Evolutionary conservation across 805 yeast species (phyloP), one percentile per base, ranked within the genome.

Genomic region (Pichia occidentalis): DNA sequence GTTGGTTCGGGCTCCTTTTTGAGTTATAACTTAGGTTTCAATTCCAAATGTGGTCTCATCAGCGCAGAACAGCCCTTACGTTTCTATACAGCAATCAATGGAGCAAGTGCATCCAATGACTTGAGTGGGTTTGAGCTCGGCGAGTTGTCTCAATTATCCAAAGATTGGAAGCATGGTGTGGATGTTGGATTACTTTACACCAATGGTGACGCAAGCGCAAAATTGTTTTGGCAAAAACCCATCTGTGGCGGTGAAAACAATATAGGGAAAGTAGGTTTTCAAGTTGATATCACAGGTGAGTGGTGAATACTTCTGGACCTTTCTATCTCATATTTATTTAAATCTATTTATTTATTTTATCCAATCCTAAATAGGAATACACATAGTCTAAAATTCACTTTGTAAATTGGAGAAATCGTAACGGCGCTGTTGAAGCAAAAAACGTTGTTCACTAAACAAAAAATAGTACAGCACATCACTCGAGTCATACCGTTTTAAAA

Each of bases 181-280:
- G 45, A 45, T 30, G 12, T 40, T 25, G 49, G 49, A 7, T 27
- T 45, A 18, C n/a, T 45, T 27, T 45, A 45, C 12, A 33, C 40
- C 5, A 32, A 17, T n/a, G 40, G 40, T 24, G 39, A 34, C 14
- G 40, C 41, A 11, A 18, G 24, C 17, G 49, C 49, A 3, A 45
- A 25, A 24, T 33, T 45, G 8, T 45, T 34, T 10, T 33, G 39
- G 28, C 33, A 32, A 12, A 34, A 38, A 19, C 34, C 40, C 19
- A 14, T 42, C 14, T 29, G 29, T 22, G 21, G 16, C 9, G 11
- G 30, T n/a, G 29, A n/a, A 6, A 21, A 20, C 10, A 21, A 13
- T 26, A 21, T 32, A 12, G 40, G 40, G n/a, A 32, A 32, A 12
- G 23, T 43, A 32, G 49, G 49, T 12, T 45, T 45, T 31, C 45